phyloP scores from a whole-genome alignment of 495 filamentous ascomycete species.

The Talaromyces stipitatus region DNA sequence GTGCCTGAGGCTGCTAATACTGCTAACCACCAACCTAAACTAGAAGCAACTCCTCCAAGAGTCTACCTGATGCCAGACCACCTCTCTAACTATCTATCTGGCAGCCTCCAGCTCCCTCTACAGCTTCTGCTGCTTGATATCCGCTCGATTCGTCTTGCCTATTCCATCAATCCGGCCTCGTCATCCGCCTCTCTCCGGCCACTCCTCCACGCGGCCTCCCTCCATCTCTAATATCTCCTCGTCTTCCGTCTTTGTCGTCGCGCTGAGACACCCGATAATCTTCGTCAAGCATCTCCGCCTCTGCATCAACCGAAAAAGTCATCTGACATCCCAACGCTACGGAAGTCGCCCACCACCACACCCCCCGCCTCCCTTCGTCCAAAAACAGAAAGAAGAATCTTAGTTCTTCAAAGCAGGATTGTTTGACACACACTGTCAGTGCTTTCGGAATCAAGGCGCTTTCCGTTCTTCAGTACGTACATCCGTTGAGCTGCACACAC shows the following conservation, averaged over 20 bases:
- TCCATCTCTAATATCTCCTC: neutral
- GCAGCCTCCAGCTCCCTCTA: neutral
- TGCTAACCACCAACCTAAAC: neutral
- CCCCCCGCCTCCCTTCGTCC: neutral
- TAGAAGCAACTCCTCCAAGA: no score
- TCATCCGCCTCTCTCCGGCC: neutral
- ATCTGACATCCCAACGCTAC: conserved; percentile 4
- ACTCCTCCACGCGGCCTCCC: no score
- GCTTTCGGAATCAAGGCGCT: neutral
- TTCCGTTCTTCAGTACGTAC: conserved; percentile 2
- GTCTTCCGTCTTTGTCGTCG: neutral
- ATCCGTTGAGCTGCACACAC: neutral
- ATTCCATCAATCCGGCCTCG: neutral
- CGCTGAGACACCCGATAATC: neutral
- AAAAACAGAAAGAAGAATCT: neutral
- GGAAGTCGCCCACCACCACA: neutral
- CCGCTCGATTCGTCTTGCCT: neutral
- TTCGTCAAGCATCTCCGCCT: neutral
- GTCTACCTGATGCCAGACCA: neutral
- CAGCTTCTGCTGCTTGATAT: neutral
- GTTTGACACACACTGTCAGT: neutral
- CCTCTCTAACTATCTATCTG: neutral
- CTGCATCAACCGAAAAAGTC: conserved; percentile 1
- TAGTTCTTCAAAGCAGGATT: neutral
- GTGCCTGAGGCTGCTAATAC: neutral